phyloP scores from a whole-genome alignment of 2,329 filamentous ascomycete species.

The Aspergillus quadricinctus region DNA sequence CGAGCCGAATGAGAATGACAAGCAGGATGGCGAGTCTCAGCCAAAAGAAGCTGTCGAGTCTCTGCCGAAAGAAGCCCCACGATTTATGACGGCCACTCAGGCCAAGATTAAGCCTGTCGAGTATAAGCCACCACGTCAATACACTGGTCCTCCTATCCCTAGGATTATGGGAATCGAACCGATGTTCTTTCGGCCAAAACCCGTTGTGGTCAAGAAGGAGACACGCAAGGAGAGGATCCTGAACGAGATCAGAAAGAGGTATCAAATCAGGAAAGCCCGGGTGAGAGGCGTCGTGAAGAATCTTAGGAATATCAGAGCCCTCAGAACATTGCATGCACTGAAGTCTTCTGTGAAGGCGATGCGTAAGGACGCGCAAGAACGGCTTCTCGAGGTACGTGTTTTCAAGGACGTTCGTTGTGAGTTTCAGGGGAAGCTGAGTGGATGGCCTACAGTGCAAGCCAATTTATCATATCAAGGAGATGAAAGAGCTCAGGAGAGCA shows the following conservation, averaged over 20 bases:
- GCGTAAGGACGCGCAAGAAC: background rate
- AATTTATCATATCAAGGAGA: slow-evolving; percentile 5
- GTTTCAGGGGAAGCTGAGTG: background rate
- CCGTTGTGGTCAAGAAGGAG: background rate
- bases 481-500: slow-evolving; percentile 1
- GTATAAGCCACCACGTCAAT: background rate
- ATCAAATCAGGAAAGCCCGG: background rate
- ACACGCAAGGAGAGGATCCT: background rate
- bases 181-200: background rate
- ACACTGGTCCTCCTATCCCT: slow-evolving; percentile 1
- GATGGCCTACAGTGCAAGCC: slow-evolving; percentile 1
- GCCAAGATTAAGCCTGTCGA: slow-evolving; percentile 1
- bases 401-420: background rate
- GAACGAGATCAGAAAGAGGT: background rate
- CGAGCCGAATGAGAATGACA: background rate
- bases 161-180: background rate
- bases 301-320: background rate
- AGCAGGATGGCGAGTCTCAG: background rate
- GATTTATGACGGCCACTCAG: slow-evolving; percentile 3
- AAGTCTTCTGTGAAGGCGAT: background rate
- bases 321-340: background rate
- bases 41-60: background rate
- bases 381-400: background rate
- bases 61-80: background rate
- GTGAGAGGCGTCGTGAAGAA: background rate